phyloP scores from a whole-genome alignment of 305 asterid genomes.

The Plantago rigida region DNA sequence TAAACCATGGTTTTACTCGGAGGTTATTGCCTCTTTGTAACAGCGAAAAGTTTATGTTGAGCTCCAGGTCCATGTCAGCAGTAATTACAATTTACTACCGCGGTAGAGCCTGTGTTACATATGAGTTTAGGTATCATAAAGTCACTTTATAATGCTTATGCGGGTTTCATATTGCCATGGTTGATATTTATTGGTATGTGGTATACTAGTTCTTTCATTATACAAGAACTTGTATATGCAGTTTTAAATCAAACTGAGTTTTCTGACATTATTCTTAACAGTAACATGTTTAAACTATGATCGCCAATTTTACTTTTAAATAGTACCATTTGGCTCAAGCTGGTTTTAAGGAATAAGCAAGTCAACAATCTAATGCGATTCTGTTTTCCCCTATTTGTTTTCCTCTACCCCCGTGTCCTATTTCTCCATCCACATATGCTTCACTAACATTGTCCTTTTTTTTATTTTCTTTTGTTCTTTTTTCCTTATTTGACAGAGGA shows the following conservation, averaged over 20 bases:
- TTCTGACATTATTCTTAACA: not conserved
- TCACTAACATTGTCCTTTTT: no score
- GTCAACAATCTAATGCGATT: conserved; percentile 9
- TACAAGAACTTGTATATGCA: not conserved
- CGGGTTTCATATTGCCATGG: no score
- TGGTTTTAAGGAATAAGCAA: conserved; percentile 11
- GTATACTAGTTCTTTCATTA: not conserved
- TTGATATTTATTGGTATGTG: no score
- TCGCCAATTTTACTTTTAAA: conserved; percentile 3
- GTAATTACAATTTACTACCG: no score
- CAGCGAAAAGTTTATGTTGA: no score
- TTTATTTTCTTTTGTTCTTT: not conserved
- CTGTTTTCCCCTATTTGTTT: conserved; percentile 1
- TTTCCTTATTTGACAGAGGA: conserved; percentile 33
- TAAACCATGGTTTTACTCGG: conserved; percentile 5
- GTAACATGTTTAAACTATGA: conserved; percentile 1
- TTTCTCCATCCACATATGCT: no score
- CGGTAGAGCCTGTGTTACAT: no score
- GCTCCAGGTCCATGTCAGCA: no score
- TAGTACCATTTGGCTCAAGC: conserved; percentile 5
- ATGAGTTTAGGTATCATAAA: no score
- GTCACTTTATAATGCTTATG: no score
- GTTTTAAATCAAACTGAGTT: not conserved
- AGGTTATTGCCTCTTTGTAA: no score
- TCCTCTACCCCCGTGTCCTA: no score